Conservation (phyloP, 768 basidiomycete species). For the Rossbeevera mucosa region DNA sequence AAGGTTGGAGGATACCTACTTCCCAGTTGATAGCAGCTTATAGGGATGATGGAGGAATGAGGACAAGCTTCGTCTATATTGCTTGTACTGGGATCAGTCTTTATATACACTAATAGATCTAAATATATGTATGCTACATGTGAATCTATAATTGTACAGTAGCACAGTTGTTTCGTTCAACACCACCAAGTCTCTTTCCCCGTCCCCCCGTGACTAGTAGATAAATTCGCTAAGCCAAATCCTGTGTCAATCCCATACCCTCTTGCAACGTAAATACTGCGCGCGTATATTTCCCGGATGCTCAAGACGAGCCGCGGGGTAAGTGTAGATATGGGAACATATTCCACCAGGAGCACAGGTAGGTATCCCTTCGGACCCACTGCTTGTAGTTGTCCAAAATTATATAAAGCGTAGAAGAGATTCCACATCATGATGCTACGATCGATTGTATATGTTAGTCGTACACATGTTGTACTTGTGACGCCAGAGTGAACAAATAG, state of each 20-base stretch:
- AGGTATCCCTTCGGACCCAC: not conserved
- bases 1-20: no score
- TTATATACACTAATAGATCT: no score
- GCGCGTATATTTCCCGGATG: not conserved
- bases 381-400: fast-evolving
- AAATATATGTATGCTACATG: no score
- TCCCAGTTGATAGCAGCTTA: no score
- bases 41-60: no score
- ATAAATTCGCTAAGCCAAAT: not conserved
- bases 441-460: not conserved
- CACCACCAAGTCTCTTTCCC: no score
- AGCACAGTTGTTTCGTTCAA: no score
- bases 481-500: not conserved
- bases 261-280: not conserved
- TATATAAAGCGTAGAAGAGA: not conserved
- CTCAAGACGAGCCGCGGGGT: not conserved
- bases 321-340: not conserved
- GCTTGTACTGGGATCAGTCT: no score
- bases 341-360: not conserved
- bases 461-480: not conserved
- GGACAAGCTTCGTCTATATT: no score
- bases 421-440: not conserved
- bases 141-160: no score
- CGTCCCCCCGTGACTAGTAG: not conserved
- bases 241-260: not conserved